Evolutionary conservation across 257 asterid species (phyloP), one percentile per base, ranked within the genome.

Genomic region (Ophiorrhiza pumila): DNA sequence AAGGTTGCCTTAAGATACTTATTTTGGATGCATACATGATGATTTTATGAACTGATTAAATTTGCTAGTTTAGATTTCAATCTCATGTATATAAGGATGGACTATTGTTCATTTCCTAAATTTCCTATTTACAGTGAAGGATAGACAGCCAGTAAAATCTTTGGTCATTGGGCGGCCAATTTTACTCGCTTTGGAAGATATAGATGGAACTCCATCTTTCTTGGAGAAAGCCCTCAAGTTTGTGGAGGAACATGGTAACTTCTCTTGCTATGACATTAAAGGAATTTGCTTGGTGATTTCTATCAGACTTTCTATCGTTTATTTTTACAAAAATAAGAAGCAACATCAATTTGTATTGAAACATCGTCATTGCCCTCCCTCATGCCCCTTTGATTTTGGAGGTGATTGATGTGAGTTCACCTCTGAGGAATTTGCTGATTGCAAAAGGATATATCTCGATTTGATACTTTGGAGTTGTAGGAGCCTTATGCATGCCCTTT

Each of bases 161-260:
- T 67, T 87, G 83, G 98, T 95, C 72, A 71, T 92, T 81, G 99
- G 99, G 42, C 79, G 96, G 63, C 99, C 99, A 41, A 81, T 95
- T 82, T 85, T 95, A 83, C 98, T 95, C 82, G 99, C 99, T 66
- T 82, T 95, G 79, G 99, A 95, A 89, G 98, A 95, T 76, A 82
- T 88, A 68, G 99, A 95, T 70, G 99, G 99, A 77, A 88, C 94
- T 79, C 97, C 97, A 58, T 92, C 99, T 75, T 95, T 95, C 84
- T 72, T 95, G 87, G 99, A 95, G 85, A 95, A 95, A 83, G 96
- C 99, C 79, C 96, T 95, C 73, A 84, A 86, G 82, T 95, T 95
- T 80, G 74, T 95, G 29, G 99, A 95, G 87, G 94, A 84, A 75
- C 84, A 85, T 35, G 99, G 99, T 95, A 73, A 88, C 90, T 66